Base-by-base conservation (phyloP, 176 grass and related monocot species). In the Musa troglodytarum region DNA sequence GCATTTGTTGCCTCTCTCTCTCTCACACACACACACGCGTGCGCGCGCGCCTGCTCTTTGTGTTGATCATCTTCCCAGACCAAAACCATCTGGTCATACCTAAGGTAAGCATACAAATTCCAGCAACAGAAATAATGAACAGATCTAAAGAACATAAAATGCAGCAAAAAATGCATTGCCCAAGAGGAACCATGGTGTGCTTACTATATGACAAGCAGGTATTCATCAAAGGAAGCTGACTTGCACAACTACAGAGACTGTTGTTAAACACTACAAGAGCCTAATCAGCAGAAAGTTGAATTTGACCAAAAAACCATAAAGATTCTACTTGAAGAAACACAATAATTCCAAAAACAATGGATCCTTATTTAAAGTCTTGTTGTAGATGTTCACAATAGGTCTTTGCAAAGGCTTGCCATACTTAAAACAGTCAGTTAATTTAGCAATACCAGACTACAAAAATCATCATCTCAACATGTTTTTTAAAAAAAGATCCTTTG, bases 401-500 rank as follows among this genome's bases (percentile, higher is more conserved):
- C 13, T 65, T 65, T 26, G 63, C 1, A 65, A 24, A 65, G 11
- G 11, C 25, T 26, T 12, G 20, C 23, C 9, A 65, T 11, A 65
- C 11, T 13, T 24, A 43, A 43, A 43, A 43, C 34, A 43, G 34
- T 4, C 4, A 43, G 3, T 43, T 43, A 43, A 43, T 43, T 43
- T 43, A 43, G 34, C 34, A 43, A 43, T 0, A 65, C 21, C 68
- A 70, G 17, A 70, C 2, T 50, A 70, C 19, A 70, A 16, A 70
- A n/a, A 50, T 70, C 68, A 51, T 50, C 19, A 54, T 23, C 24
- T 16, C 4, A 8, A 55, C 21, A 26, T 24, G 71, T 54, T 71
- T 28, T 43, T 0, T 22, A 52, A 53, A 21, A 74, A 74, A 28
- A 19, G 53, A 5, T 78, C 91, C 88, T 86, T 68, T 82, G 28